phyloP scores from a whole-genome alignment of 768 basidiomycete species.

The Boletus barrowsii region DNA sequence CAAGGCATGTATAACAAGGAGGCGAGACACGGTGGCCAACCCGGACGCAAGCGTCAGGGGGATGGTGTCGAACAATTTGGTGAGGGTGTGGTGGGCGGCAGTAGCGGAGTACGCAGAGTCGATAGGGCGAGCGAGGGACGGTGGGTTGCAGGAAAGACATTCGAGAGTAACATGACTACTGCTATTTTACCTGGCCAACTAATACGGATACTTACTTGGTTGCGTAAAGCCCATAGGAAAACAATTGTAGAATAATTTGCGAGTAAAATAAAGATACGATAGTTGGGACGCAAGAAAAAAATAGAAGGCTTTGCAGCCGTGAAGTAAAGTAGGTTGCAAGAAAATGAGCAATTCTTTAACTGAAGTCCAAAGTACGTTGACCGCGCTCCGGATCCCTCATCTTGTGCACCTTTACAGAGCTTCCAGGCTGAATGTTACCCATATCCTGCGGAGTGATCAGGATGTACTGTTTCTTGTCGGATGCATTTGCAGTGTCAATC shows the following conservation, averaged over 20 bases:
- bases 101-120: not conserved
- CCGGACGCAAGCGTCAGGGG: constrained; percentile 27
- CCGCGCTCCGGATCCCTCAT: constrained; percentile 81
- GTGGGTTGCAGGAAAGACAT: constrained; percentile 6
- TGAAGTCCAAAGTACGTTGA: constrained; percentile 44
- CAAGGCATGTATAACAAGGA: constrained; percentile 36
- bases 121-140: constrained; percentile 6
- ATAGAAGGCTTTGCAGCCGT: not conserved
- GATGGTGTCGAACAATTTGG: constrained; percentile 21
- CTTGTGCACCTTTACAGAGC: constrained; percentile 67
- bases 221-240: not conserved
- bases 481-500: constrained; percentile 88
- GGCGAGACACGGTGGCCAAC: constrained; percentile 33
- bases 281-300: not conserved
- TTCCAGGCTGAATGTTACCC: constrained; percentile 66
- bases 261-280: constrained; percentile 10
- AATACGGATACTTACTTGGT: not conserved
- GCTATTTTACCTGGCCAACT: not conserved
- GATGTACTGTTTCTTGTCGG: constrained; percentile 88
- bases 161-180: not conserved
- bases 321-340: not conserved
- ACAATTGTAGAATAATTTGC: constrained; percentile 2
- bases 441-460: constrained; percentile 96
- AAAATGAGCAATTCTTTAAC: not conserved
- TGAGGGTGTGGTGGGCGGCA: not conserved